phyloP scores from a whole-genome alignment of 441 rosid species.

The Pelargonium citronellum region DNA sequence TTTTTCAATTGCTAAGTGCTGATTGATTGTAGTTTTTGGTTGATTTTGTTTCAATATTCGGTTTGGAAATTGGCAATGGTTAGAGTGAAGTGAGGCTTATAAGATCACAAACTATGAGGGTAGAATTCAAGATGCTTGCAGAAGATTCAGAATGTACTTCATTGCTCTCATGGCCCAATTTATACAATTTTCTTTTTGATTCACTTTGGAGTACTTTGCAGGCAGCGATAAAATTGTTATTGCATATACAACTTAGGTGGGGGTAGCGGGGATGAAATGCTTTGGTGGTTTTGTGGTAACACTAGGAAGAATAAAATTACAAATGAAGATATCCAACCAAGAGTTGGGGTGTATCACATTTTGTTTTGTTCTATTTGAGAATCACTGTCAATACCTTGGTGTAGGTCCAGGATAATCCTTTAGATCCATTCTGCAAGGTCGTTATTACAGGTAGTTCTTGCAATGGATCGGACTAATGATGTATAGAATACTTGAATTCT shows the following conservation, averaged over 20 bases:
- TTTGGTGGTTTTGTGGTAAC: not conserved
- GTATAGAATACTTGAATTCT: too few species aligned
- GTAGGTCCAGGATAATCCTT: too few species aligned
- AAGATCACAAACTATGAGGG: not conserved
- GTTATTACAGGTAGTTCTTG: not conserved
- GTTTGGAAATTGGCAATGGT: not conserved
- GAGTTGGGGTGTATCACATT: not conserved
- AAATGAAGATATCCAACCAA: not conserved
- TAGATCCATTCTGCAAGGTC: too few species aligned
- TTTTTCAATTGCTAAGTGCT: not conserved
- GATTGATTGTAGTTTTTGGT: not conserved
- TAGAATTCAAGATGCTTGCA: not conserved
- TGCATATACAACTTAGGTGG: not conserved
- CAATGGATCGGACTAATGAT: too few species aligned
- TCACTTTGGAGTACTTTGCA: not conserved
- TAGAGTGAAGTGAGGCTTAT: not conserved
- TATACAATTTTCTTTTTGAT: not conserved
- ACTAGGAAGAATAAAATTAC: not conserved
- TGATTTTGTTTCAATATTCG: not conserved
- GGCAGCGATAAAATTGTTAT: not conserved
- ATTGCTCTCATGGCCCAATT: not conserved
- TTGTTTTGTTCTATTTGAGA: too few species aligned
- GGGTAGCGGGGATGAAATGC: not conserved
- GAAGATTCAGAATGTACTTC: not conserved
- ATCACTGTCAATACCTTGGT: too few species aligned